phyloP scores from a whole-genome alignment of 352 stramenopile genomes.

The Globisporangium ultimum region DNA sequence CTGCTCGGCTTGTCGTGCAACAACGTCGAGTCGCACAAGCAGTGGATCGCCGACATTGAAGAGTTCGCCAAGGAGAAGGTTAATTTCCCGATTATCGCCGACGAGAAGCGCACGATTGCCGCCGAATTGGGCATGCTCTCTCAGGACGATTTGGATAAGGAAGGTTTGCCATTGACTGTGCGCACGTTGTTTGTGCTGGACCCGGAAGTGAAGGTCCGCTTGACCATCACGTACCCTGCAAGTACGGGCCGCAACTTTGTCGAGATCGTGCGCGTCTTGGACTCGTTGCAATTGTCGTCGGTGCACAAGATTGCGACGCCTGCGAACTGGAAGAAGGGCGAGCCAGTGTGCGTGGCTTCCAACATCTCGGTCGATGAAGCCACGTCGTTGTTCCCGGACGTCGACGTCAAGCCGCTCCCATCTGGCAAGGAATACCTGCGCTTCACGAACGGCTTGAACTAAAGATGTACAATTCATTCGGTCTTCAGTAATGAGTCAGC shows the following conservation, averaged over 20 bases:
- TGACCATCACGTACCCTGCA: constrained; percentile 91
- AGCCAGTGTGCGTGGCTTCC: constrained; percentile 63
- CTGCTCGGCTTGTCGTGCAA: constrained; percentile 82
- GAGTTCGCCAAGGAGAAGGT: constrained; percentile 55
- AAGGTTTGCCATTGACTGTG: constrained; percentile 85
- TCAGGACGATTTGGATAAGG: constrained; percentile 68
- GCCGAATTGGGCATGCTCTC: constrained; percentile 88
- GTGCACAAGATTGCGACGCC: constrained; percentile 53
- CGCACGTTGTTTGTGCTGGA: constrained; percentile 92
- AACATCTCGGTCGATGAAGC: constrained; percentile 57
- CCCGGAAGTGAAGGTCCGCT: constrained; percentile 85
- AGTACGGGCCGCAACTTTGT: constrained; percentile 92
- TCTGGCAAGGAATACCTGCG: constrained; percentile 75
- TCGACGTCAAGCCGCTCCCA: constrained; percentile 58
- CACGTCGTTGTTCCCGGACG: constrained; percentile 56
- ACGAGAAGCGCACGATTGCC: constrained; percentile 48
- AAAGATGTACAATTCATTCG: background rate
- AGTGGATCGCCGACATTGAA: constrained; percentile 83
- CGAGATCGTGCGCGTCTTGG: constrained; percentile 89
- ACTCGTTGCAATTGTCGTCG: constrained; percentile 77
- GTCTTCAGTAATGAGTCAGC: too few relatives aligned
- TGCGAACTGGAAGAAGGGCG: constrained; percentile 70
- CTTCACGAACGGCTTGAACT: constrained; percentile 41
- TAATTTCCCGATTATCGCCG: constrained; percentile 78
- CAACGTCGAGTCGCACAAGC: constrained; percentile 59